A percentile compares a stretch with the other conserved stretches of the same genome.
Conservation (phyloP, 495 filamentous ascomycete species). For the Clohesyomyces aquaticus region DNA sequence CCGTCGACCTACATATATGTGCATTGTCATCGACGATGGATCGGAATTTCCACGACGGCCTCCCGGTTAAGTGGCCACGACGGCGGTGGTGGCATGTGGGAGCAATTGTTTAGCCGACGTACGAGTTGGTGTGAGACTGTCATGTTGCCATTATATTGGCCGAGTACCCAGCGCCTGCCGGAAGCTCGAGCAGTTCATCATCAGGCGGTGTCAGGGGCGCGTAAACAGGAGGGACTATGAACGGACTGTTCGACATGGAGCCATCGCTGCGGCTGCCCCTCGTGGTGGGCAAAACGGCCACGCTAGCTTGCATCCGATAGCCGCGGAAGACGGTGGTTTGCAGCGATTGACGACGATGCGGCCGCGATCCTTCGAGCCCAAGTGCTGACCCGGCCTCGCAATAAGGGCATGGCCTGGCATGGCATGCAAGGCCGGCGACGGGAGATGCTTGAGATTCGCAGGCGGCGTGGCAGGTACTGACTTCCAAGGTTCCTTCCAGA, state of each 20-base stretch:
- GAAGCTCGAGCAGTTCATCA: background rate
- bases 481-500: background rate
- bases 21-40: background rate
- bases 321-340: background rate
- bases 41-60: background rate
- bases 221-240: background rate
- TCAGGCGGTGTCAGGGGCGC: background rate
- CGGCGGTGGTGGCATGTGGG: background rate
- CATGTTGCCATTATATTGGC: background rate
- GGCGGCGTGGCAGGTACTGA: background rate
- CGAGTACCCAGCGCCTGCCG: background rate
- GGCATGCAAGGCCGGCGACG: background rate
- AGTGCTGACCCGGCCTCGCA: background rate
- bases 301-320: background rate
- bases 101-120: background rate
- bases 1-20: background rate
- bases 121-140: background rate
- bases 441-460: no score
- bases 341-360: background rate
- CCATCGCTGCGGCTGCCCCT: no score
- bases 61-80: background rate
- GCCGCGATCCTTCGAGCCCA: background rate
- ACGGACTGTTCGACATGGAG: no score
- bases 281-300: background rate
- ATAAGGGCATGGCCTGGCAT: no score